A percentile compares a stretch with the other conserved stretches of the same genome.
These are phyloP conservation scores for Flaveria sonorensis DNA, from an alignment of 129 eudicot species.

Conservation along the genomic window DNA sequence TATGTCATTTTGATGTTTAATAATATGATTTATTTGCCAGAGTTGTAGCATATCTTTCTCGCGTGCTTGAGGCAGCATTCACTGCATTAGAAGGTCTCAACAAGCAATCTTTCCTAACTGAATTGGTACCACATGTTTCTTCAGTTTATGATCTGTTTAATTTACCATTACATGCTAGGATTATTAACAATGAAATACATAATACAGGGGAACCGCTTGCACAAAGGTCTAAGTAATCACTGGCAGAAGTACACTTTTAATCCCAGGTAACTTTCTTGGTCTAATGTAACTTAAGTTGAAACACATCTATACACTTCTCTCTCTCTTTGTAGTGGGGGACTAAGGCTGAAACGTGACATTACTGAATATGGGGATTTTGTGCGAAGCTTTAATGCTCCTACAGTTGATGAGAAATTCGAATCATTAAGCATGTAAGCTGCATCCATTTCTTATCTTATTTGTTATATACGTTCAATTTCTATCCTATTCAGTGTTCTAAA, in stretches of 20 bases:
- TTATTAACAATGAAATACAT: not conserved
- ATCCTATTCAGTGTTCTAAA: not conserved
- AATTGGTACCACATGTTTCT: conserved; percentile 61
- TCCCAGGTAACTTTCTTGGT: conserved; percentile 62
- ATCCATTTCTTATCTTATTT: not conserved
- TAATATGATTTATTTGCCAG: conserved; percentile 41
- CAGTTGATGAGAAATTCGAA: conserved; percentile 96
- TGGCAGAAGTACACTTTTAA: conserved; percentile 96
- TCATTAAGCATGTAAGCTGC: conserved; percentile 89
- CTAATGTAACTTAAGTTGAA: conserved; percentile 19
- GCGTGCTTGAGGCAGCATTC: conserved; percentile 97
- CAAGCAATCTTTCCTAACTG: conserved; percentile 91
- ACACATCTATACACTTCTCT: not conserved
- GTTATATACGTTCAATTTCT: not conserved
- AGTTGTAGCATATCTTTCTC: conserved; percentile 95
- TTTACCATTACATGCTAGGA: conserved; percentile 16
- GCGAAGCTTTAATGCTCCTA: conserved; percentile 93
- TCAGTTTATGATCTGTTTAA: not conserved
- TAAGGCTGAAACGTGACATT: conserved; percentile 96
- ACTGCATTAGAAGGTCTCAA: conserved; percentile 96
- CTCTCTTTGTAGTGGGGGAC: conserved; percentile 68
- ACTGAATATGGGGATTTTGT: conserved; percentile 97
- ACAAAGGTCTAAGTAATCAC: conserved; percentile 83
- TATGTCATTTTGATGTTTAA: not conserved
- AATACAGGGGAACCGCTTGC: conserved; percentile 90